phyloP scores from a whole-genome alignment of 805 yeast species.

The Limtongia smithiae region DNA sequence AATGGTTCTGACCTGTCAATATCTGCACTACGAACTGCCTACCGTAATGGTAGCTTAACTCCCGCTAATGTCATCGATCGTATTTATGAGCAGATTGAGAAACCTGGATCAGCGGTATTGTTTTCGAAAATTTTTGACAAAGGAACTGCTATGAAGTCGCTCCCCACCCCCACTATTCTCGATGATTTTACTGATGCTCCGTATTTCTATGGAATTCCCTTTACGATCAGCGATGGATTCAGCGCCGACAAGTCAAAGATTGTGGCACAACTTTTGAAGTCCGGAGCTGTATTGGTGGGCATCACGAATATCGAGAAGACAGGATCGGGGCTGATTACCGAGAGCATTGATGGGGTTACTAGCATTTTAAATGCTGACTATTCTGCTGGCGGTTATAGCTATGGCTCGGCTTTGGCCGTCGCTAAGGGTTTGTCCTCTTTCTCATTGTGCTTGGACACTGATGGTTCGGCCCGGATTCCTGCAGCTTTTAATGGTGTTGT shows the following conservation, averaged over 20 bases:
- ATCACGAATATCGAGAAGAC: slow-evolving; percentile 16
- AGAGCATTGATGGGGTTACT: slow-evolving; percentile 3
- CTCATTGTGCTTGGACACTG: slow-evolving; percentile 23
- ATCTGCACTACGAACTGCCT: slow-evolving; percentile 15
- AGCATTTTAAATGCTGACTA: slow-evolving; percentile 18
- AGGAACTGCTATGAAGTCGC: slow-evolving; percentile 14
- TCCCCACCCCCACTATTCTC: slow-evolving; percentile 14
- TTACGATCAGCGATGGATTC: slow-evolving; percentile 21
- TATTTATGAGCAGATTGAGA: slow-evolving; percentile 12
- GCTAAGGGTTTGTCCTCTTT: slow-evolving; percentile 21
- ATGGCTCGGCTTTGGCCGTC: slow-evolving; percentile 22
- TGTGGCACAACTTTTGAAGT: slow-evolving; percentile 12
- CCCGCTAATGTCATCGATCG: slow-evolving; percentile 14
- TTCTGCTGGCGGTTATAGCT: slow-evolving; percentile 22
- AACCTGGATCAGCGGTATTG: not conserved
- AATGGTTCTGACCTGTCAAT: slow-evolving; percentile 13
- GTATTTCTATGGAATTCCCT: slow-evolving; percentile 27
- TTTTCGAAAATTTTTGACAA: slow-evolving; percentile 17
- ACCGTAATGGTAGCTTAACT: slow-evolving; percentile 12
- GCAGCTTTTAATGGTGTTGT: slow-evolving; percentile 23
- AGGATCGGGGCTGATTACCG: slow-evolving; percentile 11
- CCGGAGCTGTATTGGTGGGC: slow-evolving; percentile 22
- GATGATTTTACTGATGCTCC: slow-evolving; percentile 22
- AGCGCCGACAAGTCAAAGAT: slow-evolving; percentile 12
- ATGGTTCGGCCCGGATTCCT: slow-evolving; percentile 23